Percentiles rank a stretch among this genome's conserved stretches.
phyloP scores from a whole-genome alignment of 306 rosid genomes.

The Trichosanthes cucumerina region DNA sequence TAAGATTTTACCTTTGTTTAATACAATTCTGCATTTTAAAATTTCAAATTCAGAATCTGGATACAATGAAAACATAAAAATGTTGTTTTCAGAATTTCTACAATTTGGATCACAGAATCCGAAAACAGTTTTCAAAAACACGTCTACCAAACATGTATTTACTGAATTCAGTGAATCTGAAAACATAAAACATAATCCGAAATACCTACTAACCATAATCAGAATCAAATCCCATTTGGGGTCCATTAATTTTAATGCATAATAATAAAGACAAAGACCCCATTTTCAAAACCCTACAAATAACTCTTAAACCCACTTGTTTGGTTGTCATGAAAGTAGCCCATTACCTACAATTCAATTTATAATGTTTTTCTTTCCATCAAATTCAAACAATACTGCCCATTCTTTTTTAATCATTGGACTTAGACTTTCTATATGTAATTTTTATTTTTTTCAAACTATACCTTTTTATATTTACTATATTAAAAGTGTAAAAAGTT shows the following conservation, averaged over 20 bases:
- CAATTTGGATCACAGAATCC: no score
- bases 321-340: background rate
- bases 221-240: background rate
- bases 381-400: background rate
- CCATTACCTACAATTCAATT: background rate
- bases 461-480: background rate
- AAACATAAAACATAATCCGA: no score
- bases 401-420: background rate
- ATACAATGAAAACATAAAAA: no score
- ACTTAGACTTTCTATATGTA: background rate
- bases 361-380: background rate
- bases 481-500: no score
- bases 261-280: background rate
- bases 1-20: no score
- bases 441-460: background rate
- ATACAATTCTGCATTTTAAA: no score
- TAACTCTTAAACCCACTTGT: background rate
- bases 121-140: no score
- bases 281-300: background rate
- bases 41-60: no score
- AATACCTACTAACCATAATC: no score
- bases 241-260: background rate
- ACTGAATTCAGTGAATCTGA: no score
- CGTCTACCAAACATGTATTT: no score
- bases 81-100: no score